Conservation (phyloP, 805 yeast species). For the Cyberlindnera lachancei region DNA sequence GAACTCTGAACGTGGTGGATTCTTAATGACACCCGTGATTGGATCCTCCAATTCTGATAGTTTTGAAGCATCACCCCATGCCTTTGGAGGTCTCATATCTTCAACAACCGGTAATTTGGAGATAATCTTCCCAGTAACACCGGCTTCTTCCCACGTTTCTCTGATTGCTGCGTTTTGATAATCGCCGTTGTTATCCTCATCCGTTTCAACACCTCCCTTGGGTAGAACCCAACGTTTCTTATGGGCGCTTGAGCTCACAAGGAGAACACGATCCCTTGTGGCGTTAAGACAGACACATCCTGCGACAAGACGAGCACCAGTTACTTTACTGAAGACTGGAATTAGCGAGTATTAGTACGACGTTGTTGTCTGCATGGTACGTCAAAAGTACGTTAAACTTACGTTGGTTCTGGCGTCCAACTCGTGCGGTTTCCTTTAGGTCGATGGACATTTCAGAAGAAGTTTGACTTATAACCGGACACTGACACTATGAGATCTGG, state of each 20-base stretch:
- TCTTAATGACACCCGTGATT: conserved; percentile 22
- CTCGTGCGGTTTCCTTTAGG: background rate
- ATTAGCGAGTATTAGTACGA: no score
- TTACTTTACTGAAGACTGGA: conserved; percentile 7
- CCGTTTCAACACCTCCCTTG: conserved; percentile 90
- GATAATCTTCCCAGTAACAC: conserved; percentile 62
- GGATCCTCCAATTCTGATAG: no score
- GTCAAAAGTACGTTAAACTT: background rate
- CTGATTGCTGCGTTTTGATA: conserved; percentile 49
- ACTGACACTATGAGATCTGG: no score
- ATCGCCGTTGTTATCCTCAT: conserved; percentile 65
- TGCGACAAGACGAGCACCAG: conserved; percentile 86
- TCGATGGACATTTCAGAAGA: background rate
- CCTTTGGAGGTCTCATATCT: conserved; percentile 48
- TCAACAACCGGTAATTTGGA: conserved; percentile 54
- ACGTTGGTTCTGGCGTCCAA: conserved; percentile 1
- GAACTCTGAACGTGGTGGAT: conserved; percentile 75
- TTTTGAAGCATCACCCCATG: conserved; percentile 23
- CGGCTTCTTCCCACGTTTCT: conserved; percentile 98
- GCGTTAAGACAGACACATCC: conserved; percentile 75
- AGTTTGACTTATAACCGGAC: no score
- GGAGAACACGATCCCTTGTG: conserved; percentile 53
- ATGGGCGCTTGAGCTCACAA: conserved; percentile 71
- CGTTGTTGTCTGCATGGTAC: no score
- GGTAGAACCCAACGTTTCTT: conserved; percentile 81